Evolutionary conservation across 352 stramenopile species (phyloP).

Genomic region (Stramenopiles sp.): DNA sequence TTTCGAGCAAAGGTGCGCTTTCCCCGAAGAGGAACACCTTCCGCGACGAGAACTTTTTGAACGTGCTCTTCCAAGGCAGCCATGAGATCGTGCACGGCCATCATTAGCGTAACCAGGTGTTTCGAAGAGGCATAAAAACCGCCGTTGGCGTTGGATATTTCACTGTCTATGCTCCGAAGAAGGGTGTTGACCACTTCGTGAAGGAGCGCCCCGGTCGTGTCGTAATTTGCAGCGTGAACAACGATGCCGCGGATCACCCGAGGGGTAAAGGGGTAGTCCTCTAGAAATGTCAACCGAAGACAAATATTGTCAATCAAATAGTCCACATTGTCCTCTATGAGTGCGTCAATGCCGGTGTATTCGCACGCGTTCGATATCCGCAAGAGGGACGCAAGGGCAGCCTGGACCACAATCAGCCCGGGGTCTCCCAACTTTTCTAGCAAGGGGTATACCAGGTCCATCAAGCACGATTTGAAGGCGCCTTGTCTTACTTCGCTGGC

Average conservation of each 20-base stretch:
- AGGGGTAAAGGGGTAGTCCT: not conserved
- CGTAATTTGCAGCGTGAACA: not conserved
- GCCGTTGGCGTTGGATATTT: not conserved
- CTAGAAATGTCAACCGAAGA: not conserved
- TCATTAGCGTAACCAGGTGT: not conserved
- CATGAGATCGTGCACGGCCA: conserved; percentile 1
- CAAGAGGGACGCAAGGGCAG: not conserved
- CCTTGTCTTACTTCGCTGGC: not conserved
- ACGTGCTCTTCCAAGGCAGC: not conserved
- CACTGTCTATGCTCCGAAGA: not conserved
- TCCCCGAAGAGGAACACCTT: too few species aligned
- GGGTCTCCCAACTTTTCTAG: not conserved
- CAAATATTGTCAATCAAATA: conserved; percentile 11
- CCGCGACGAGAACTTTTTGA: too few species aligned
- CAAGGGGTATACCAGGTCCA: not conserved
- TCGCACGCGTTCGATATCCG: not conserved
- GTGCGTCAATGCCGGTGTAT: not conserved
- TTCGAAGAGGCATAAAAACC: not conserved
- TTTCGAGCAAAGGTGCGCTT: too few species aligned
- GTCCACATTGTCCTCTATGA: conserved; percentile 6
- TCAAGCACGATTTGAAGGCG: not conserved
- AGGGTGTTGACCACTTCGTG: conserved; percentile 4
- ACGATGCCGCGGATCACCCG: conserved; percentile 1
- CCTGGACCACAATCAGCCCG: not conserved
- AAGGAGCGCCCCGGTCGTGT: not conserved